phyloP scores from a whole-genome alignment of 331 rosid species.

The Telfairia occidentalis region DNA sequence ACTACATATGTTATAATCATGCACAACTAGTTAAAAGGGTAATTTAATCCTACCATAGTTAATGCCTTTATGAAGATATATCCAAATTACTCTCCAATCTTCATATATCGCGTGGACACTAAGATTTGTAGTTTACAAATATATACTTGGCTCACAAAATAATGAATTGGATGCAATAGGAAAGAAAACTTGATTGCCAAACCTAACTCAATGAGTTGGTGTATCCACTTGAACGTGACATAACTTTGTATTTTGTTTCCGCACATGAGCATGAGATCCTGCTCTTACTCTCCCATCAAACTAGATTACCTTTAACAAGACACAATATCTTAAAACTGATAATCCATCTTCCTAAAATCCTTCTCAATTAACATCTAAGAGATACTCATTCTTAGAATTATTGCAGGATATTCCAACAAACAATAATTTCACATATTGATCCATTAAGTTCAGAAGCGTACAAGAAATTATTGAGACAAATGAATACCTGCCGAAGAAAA shows the following conservation, averaged over 20 bases:
- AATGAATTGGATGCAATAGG: background rate
- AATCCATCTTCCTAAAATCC: background rate
- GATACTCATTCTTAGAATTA: background rate
- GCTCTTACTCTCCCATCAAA: background rate
- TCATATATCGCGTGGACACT: background rate
- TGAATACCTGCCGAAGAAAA: slow-evolving; percentile 62
- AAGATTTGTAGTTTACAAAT: background rate
- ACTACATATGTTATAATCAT: background rate
- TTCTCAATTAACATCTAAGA: background rate
- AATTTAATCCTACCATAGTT: background rate
- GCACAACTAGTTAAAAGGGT: background rate
- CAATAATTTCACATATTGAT: background rate
- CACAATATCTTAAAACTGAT: background rate
- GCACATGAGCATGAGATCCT: background rate
- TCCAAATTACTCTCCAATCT: background rate
- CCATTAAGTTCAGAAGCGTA: background rate
- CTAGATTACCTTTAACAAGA: background rate
- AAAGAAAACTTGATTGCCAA: background rate
- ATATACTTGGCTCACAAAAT: background rate
- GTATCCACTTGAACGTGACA: background rate
- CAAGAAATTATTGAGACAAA: background rate
- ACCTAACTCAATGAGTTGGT: background rate
- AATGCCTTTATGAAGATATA: background rate
- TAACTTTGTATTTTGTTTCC: background rate
- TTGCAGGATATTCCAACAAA: background rate